phyloP scores from a whole-genome alignment of 345 rosid genomes.

The Cochlearia excelsa region DNA sequence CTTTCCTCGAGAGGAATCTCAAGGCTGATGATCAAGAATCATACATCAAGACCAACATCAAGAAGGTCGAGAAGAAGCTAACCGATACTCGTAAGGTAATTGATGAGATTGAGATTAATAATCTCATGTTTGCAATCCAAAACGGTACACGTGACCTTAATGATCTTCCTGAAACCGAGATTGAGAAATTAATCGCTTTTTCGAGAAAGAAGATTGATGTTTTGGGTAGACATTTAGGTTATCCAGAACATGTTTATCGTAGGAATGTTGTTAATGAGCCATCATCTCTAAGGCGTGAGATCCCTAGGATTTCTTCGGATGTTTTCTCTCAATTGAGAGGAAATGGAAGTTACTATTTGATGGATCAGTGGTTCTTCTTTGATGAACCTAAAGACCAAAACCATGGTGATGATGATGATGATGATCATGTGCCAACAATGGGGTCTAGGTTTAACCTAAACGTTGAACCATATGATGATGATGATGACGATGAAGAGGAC shows the following conservation, averaged over 20 bases:
- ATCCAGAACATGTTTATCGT: too few relatives aligned
- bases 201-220: not conserved
- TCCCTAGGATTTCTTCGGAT: not conserved
- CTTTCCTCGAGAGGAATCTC: not conserved
- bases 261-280: not conserved
- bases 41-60: slow-evolving; percentile 3
- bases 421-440: not conserved
- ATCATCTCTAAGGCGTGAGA: too few relatives aligned
- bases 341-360: not conserved
- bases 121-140: slow-evolving; percentile 11
- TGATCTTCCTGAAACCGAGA: slow-evolving; percentile 1
- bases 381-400: not conserved
- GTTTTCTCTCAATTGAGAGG: not conserved
- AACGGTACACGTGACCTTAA: not conserved
- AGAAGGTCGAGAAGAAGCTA: slow-evolving; percentile 1
- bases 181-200: slow-evolving; percentile 2
- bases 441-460: not conserved
- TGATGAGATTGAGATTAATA: slow-evolving; percentile 4
- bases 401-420: not conserved
- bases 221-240: not conserved
- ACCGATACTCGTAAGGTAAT: not conserved
- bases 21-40: slow-evolving; percentile 19
- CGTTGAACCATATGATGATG: slow-evolving; percentile 1
- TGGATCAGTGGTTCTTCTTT: not conserved
- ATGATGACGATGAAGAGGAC: too few relatives aligned